Conservation (phyloP, 805 yeast species). For the Suhomyces prunicola region DNA sequence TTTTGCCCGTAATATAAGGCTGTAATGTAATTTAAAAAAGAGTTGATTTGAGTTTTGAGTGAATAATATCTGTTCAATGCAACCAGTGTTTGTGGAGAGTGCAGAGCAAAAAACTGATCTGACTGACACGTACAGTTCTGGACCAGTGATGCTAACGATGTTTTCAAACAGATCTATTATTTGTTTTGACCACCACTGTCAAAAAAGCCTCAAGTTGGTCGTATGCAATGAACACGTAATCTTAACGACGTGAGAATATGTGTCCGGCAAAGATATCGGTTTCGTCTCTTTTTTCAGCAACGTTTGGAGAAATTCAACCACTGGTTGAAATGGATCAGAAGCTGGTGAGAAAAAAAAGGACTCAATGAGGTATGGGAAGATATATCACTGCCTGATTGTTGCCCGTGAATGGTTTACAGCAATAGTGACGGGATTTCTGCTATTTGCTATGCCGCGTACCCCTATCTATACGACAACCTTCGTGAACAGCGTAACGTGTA, state of each 20-base stretch:
- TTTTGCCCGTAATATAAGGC: not conserved
- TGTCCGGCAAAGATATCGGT: not conserved
- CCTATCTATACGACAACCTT: not conserved
- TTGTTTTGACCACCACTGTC: not conserved
- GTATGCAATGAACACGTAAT: not conserved
- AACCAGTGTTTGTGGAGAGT: not conserved
- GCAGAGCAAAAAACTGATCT: not conserved
- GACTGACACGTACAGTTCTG: not conserved
- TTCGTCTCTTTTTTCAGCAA: not conserved
- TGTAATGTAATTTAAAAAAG: not conserved
- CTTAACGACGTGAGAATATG: not conserved
- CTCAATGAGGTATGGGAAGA: not conserved
- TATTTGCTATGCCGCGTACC: not conserved
- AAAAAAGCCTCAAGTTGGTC: not conserved
- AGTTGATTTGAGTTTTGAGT: not conserved
- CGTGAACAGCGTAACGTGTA: slow-evolving; percentile 3
- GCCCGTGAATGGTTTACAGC: not conserved
- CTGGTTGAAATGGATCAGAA: not conserved
- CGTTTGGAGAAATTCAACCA: not conserved
- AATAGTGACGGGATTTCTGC: not conserved
- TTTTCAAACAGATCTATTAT: not conserved
- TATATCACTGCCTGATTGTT: not conserved
- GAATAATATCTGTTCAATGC: not conserved
- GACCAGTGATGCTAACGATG: not conserved
- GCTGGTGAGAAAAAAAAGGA: not conserved